Percentiles rank a stretch among this genome's conserved stretches.
Evolutionary conservation across 179 eudicot species (phyloP).

Genomic region (Corrigiola litoralis): DNA sequence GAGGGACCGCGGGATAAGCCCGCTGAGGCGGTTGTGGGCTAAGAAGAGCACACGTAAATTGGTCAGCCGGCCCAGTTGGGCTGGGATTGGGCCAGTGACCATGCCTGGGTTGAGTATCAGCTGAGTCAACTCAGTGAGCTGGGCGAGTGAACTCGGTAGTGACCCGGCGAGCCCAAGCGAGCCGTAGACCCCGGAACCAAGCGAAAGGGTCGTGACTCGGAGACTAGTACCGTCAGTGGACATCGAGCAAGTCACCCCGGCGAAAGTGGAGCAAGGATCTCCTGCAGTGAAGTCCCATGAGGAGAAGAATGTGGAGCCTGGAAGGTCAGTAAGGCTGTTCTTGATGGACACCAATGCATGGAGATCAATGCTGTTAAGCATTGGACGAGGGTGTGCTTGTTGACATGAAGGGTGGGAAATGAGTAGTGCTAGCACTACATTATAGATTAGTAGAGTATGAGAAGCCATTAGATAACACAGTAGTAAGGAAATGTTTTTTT

Average conservation of each 20-base stretch:
- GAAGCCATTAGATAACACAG: neutral
- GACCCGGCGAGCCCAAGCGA: slow-evolving; percentile 59
- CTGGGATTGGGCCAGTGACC: slow-evolving; percentile 61
- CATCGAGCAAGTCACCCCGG: slow-evolving; percentile 40
- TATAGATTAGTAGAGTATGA: too few species aligned
- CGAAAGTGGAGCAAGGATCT: slow-evolving; percentile 44
- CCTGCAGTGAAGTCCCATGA: slow-evolving; percentile 53
- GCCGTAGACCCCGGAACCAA: slow-evolving; percentile 48
- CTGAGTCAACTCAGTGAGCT: slow-evolving; percentile 48
- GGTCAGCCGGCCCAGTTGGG: slow-evolving; percentile 31
- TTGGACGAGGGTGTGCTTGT: neutral
- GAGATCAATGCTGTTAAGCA: slow-evolving; percentile 32
- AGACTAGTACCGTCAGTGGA: slow-evolving; percentile 8
- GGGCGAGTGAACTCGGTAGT: slow-evolving; percentile 34
- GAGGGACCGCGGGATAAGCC: slow-evolving; percentile 37
- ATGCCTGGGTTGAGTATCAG: slow-evolving; percentile 60
- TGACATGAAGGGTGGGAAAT: neutral
- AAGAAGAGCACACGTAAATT: slow-evolving; percentile 44
- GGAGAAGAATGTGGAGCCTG: slow-evolving; percentile 50
- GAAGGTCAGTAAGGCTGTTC: slow-evolving; percentile 35
- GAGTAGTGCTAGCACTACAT: too few species aligned
- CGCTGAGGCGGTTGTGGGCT: slow-evolving; percentile 54
- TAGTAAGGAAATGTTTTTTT: too few species aligned
- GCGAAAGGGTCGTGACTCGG: slow-evolving; percentile 44
- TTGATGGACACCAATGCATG: slow-evolving; percentile 34